Base-by-base conservation (phyloP, 2,329 filamentous ascomycete genomes). In the Penicillium sp. region DNA sequence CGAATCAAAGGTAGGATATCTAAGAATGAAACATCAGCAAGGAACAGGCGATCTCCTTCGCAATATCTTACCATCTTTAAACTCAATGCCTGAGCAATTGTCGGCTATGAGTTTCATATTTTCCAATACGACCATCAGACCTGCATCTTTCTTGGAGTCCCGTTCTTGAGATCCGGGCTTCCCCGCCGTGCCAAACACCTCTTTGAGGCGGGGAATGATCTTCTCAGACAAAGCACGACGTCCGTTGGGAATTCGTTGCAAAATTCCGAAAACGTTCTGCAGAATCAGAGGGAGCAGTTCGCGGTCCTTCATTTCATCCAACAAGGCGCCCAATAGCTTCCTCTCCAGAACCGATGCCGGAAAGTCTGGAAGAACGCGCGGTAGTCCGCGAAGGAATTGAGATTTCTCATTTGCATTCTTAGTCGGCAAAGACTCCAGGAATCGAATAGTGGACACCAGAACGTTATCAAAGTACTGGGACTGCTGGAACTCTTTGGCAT, bases 381-480 rank as follows among this genome's bases (percentile, higher is more conserved):
- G 88, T 10, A 99, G 81, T 0, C 95, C 95, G 56, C 92, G 87
- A 84, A 99, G 86, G 73, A 99, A 99, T 59, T 92, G 89, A 6
- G 89, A 84, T 74, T 99, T 99, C 72, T 99, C 95, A 63, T 87
- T 90, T 0, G 91, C 84, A 1, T 92, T 96, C 79, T 99, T 99
- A 37, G 91, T 91, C 0, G 95, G 94, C 60, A 99, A 86, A 0
- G 88, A 86, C 69, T 99, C 95, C 28, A 99, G 81, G 71, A 99
- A 99, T 12, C 95, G 90, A 63, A 99, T 96, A 0, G 95, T 97
- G 0, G 93, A 96, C 22, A 99, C 92, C 4, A 99, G 82, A 48
- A 98, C 91, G 70, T 98, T 99, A 77, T 99, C 92, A 73, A 99
- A 99, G 73, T 96, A 99, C 66, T 91, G 88, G 70, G 92, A 96